Conservation (phyloP, 2,329 filamentous ascomycete species). For the Septoria linicola region DNA sequence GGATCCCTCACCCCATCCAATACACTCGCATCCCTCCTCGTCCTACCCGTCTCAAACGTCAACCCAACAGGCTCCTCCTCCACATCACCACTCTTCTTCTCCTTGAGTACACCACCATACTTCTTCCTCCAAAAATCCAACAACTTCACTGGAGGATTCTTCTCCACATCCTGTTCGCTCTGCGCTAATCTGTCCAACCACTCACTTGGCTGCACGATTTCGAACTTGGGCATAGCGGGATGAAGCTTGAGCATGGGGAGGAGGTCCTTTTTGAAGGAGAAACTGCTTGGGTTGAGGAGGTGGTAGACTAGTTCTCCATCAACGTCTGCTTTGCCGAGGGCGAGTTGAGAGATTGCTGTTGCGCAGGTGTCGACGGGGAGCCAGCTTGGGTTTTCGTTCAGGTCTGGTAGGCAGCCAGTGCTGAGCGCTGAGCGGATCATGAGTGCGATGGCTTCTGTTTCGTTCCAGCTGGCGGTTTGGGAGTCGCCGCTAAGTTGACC, state of each 20-base stretch:
- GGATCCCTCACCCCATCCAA: conserved; percentile 7
- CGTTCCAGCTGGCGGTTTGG: conserved; percentile 40
- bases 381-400: conserved; percentile 46
- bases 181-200: conserved; percentile 49
- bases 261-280: conserved; percentile 55
- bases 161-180: conserved; percentile 43
- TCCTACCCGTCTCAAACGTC: conserved; percentile 6
- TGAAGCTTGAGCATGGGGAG: conserved; percentile 49
- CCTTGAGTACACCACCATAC: conserved; percentile 27
- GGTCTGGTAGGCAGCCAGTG: conserved; percentile 41
- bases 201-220: conserved; percentile 45
- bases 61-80: conserved; percentile 9
- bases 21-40: background rate
- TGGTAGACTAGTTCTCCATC: conserved; percentile 28
- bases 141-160: conserved; percentile 37
- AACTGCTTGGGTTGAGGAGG: conserved; percentile 48
- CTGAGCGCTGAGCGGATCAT: conserved; percentile 44
- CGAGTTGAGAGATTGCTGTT: conserved; percentile 24
- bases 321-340: background rate
- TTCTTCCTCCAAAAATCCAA: conserved; percentile 36
- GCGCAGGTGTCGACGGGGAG: conserved; percentile 47
- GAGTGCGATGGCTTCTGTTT: conserved; percentile 45
- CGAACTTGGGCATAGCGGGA: conserved; percentile 47
- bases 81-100: background rate
- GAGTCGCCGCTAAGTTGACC: conserved; percentile 35